Base-by-base conservation (phyloP, 768 basidiomycete species). In the Polyporus arcularius region DNA sequence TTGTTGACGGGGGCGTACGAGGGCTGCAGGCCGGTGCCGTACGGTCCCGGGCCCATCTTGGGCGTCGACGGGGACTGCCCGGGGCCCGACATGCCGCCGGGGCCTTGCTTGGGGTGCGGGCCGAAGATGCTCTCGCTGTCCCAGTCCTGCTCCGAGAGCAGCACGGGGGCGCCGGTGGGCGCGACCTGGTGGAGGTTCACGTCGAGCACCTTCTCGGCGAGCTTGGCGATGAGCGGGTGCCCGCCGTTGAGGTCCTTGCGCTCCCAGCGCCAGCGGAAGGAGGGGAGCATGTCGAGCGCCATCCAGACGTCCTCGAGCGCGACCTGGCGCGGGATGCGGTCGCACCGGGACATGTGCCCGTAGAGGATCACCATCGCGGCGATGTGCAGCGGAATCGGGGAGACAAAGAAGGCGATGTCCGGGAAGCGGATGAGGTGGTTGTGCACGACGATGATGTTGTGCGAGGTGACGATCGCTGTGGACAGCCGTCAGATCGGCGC, bases 221-320 rank as follows among this genome's bases (percentile, higher is more conserved):
- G 83, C 67, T 85, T 88, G 14, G 89, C 84, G 60, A 93, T 91
- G 53, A 93, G 83, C n/a, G 92, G 92, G 67, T 92, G 90, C 1
- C 86, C 87, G 46, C 89, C 90, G 46, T 86, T 86, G 56, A 84
- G 74, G 69, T 94, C 92, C 71, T 88, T 92, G 54, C 92, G 84
- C 69, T 92, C 90, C 92, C 92, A 94, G 63, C 92, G 86, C 92
- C 92, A 94, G 53, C 92, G 86, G 82, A 94, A 90, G 35, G 87
- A 87, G 2, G 92, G 92, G 11, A 94, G 83, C 85, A 93, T 90
- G 72, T 93, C 88, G 21, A 94, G 85, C 31, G 92, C 92, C 72
- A 91, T 84, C 86, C 89, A 90, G 40, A 94, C 82, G 67, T 94
- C 92, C 73, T 93, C 89, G 31, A 90, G 76, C 41, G 88, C 90